These are phyloP conservation scores for Fraxinus dipetala DNA, from an alignment of 305 asterid genomes.

Conservation along the genomic window DNA sequence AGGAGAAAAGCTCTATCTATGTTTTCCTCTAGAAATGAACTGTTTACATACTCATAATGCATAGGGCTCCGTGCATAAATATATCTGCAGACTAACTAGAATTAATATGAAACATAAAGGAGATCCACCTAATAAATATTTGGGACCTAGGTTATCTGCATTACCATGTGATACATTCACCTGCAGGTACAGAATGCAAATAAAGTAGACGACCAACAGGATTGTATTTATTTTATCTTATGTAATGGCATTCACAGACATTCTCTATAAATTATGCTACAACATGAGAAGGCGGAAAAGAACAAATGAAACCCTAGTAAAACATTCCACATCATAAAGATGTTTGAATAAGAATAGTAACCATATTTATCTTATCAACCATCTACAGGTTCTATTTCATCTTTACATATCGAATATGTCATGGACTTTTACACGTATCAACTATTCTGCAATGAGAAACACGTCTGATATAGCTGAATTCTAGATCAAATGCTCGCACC, in stretches of 20 bases:
- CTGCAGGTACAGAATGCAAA: background rate
- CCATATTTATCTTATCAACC: background rate
- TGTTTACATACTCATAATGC: background rate
- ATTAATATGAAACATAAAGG: background rate
- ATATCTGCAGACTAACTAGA: background rate
- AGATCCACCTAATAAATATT: background rate
- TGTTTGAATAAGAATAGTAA: background rate
- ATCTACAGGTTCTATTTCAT: background rate
- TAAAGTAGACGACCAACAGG: background rate
- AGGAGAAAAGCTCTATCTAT: background rate
- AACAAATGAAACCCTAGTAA: background rate
- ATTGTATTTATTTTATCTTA: background rate
- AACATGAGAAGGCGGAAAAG: background rate
- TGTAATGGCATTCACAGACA: background rate
- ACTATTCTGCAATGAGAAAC: background rate
- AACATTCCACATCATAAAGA: background rate
- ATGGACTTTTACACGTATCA: background rate
- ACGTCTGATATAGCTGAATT: background rate
- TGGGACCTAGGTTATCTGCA: background rate
- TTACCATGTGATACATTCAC: background rate
- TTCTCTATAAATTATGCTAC: background rate
- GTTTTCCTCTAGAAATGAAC: constrained; percentile 1
- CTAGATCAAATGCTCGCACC: background rate
- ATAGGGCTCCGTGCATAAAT: background rate
- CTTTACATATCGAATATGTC: background rate